Conservation (phyloP, 495 filamentous ascomycete species). For the Hypoxylon subgilvum region DNA sequence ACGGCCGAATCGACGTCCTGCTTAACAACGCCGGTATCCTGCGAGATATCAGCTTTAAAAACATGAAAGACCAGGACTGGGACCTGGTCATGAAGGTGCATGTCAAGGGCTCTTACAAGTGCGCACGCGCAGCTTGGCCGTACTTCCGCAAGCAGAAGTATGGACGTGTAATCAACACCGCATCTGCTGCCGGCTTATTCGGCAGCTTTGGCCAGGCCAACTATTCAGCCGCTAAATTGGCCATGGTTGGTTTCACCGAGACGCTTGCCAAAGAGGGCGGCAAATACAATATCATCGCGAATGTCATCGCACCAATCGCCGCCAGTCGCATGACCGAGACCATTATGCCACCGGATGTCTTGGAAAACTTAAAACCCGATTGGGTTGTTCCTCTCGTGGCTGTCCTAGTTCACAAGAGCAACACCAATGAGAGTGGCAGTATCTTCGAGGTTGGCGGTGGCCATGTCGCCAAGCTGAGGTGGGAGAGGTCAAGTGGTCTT, state of each 20-base stretch:
- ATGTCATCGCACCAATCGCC: conserved; percentile 95
- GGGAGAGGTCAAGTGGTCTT: conserved; percentile 92
- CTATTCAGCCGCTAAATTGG: conserved; percentile 96
- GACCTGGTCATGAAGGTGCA: conserved; percentile 93
- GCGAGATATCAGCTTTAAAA: conserved; percentile 96
- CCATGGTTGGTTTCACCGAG: conserved; percentile 97
- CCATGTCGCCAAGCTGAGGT: conserved; percentile 89
- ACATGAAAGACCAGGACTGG: conserved; percentile 98
- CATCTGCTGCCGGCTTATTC: conserved; percentile 93
- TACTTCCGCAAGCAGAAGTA: conserved; percentile 99
- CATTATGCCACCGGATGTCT: conserved; percentile 92
- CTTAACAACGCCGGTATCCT: conserved; percentile 99
- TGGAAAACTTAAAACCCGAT: conserved; percentile 88
- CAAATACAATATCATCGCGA: conserved; percentile 98
- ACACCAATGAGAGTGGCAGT: conserved; percentile 79
- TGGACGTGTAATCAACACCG: conserved; percentile 93
- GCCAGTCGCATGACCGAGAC: conserved; percentile 97
- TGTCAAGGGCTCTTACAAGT: conserved; percentile 96
- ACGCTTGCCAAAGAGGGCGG: conserved; percentile 95
- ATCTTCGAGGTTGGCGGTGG: conserved; percentile 97
- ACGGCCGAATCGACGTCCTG: conserved; percentile 91
- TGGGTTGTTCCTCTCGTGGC: conserved; percentile 97
- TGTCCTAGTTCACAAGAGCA: conserved; percentile 84
- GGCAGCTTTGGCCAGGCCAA: conserved; percentile 96
- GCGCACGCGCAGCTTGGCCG: conserved; percentile 94